Evolutionary conservation across 306 rosid species (phyloP).

Genomic region (Hippophae tibetana): DNA sequence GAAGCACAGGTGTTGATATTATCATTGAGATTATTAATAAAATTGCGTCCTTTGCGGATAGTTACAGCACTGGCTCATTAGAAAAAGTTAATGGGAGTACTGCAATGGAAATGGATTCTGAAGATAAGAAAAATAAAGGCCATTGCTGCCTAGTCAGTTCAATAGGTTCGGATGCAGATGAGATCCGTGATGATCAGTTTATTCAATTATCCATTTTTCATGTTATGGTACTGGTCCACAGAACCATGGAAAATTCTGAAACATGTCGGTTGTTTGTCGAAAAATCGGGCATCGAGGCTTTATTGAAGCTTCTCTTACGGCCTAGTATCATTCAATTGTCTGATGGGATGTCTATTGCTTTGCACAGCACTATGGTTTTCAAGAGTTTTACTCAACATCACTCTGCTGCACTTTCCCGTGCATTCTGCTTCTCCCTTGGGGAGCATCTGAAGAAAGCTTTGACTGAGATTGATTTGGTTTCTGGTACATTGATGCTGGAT

Average conservation of each 20-base stretch:
- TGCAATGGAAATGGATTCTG: constrained; percentile 89
- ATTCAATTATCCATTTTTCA: constrained; percentile 71
- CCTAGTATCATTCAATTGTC: constrained; percentile 80
- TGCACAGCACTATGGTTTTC: constrained; percentile 96
- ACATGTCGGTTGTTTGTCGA: constrained; percentile 93
- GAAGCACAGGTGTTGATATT: constrained; percentile 83
- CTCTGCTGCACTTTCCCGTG: constrained; percentile 72
- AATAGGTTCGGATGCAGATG: constrained; percentile 50
- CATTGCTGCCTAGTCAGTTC: constrained; percentile 37
- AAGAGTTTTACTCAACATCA: constrained; percentile 93
- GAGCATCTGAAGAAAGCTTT: constrained; percentile 73
- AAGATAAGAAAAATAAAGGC: constrained; percentile 46
- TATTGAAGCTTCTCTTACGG: constrained; percentile 64
- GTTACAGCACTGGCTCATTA: constrained; percentile 30
- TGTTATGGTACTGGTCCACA: constrained; percentile 85
- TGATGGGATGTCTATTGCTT: constrained; percentile 91
- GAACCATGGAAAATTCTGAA: constrained; percentile 94
- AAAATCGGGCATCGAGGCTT: constrained; percentile 79
- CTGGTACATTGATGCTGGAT: constrained; percentile 62
- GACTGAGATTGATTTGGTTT: constrained; percentile 44
- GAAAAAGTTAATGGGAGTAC: constrained; percentile 52
- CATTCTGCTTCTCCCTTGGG: constrained; percentile 75
- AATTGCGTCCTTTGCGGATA: constrained; percentile 57
- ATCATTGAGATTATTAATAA: constrained; percentile 69
- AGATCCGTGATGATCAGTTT: constrained; percentile 58